Evolutionary conservation across 306 rosid species (phyloP), one percentile per base, ranked within the genome.

Genomic region (Sechiopsis laciniata): DNA sequence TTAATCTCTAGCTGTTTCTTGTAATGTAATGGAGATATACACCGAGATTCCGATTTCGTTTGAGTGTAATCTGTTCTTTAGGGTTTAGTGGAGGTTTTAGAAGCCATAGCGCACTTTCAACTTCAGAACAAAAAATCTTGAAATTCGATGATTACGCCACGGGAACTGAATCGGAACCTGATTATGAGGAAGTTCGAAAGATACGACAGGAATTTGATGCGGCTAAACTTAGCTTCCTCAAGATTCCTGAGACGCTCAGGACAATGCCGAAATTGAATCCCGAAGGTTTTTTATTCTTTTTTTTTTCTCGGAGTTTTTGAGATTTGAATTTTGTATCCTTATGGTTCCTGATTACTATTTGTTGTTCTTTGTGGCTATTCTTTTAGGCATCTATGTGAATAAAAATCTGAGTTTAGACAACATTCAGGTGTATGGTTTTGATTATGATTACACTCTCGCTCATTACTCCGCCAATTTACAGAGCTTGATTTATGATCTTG

Each of bases 401-500:
- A 94, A 90, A 70, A 94, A 87, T 80, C 60, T 94, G 5, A 37
- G 42, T 6, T 37, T 37, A 37, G 42, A 37, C 42, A 37, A 37
- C 7, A 37, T 37, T 37, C 42, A 37, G 42, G 42, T 37, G 42
- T 37, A 37, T 37, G 42, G 42, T 37, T 37, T 37, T 37, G 42
- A 37, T 5, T 37, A 37, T 37, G 42, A 37, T 37, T 37, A 37
- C 42, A 37, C 98, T 4, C 81, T 94, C 80, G 97, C 95, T 7
- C 98, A 89, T 86, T 94, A 94, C 88, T 90, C 96, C 1, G 26
- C 90, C 7, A 57, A 89, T 79, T 83, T 94, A 55, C 97, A 94
- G 85, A 86, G 84, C 88, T 82, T 94, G 87, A 94, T 94, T 55
- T 94, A 90, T 78, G 96, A 94, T 83, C 89, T 90, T 77, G 98